Evolutionary conservation across 2,329 filamentous ascomycete genomes (phyloP), one percentile per base, ranked within the genome.

Genomic region (Mycosphaerella arachidis): DNA sequence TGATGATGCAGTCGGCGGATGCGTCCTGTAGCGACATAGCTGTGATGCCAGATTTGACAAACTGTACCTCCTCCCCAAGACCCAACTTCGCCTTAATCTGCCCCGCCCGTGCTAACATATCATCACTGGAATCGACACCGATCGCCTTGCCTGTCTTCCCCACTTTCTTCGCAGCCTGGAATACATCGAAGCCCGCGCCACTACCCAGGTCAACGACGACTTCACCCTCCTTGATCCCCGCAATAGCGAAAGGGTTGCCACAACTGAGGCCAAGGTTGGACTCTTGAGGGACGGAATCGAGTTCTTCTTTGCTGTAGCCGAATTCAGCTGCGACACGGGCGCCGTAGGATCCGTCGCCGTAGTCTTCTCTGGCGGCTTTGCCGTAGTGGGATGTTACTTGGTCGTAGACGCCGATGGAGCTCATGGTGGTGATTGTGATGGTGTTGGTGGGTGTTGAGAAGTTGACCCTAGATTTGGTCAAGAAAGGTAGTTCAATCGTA

Each of bases 101-200:
- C 24, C 56, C 53, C 13, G 58, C 58, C 1, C 58, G 48, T 18
- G 35, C 35, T 9, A 60, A 54, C 58, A 60, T 60, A 20, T 60
- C 58, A 29, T 33, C 35, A 30, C 50, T 58, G 29, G 55, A 56
- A 20, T 60, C 58, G 37, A 60, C 40, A 1, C 58, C 58, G 16
- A 56, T 60, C 8, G 48, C 46, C 31, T 50, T 56, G 30, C 58
- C 58, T 29, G 31, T 56, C 2, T n/a, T 13, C 3, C 58, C 58
- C 27, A 60, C 53, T 40, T 56, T 60, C 54, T 60, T 60, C 35
- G 58, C 53, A 0, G 54, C 58, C 48, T 60, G 58, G 35, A 60
- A 60, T n/a, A 60, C 53, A 20, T 60, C 58, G 31, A 60, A 60
- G 20, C 58, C 58, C 10, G 58, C 58, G 9, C 58, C 58, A 27